Evolutionary conservation across 129 eudicot species (phyloP).

Genomic region (Flaveria bidentis): DNA sequence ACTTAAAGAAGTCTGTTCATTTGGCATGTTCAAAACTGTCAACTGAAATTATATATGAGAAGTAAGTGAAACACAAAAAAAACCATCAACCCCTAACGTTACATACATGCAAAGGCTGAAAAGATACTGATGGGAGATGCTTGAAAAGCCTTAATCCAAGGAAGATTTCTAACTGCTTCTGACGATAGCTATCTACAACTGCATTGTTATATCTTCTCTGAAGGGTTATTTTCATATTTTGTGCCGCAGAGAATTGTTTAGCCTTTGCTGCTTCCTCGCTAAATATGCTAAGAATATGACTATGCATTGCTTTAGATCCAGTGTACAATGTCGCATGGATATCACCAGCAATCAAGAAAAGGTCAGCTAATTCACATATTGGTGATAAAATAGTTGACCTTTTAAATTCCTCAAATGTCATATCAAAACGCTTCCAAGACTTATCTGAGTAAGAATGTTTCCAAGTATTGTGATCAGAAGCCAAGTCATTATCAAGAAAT

Average conservation of each 20-base stretch:
- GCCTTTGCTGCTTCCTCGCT: slow-evolving; percentile 81
- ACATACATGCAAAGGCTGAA: slow-evolving; percentile 75
- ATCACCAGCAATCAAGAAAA: slow-evolving; percentile 84
- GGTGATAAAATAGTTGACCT: slow-evolving; percentile 82
- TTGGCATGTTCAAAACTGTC: slow-evolving; percentile 8
- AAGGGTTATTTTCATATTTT: slow-evolving; percentile 79
- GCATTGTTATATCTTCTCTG: slow-evolving; percentile 96
- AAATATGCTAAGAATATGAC: slow-evolving; percentile 90
- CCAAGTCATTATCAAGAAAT: slow-evolving; percentile 80
- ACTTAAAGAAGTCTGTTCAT: slow-evolving; percentile 16
- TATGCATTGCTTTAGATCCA: slow-evolving; percentile 97
- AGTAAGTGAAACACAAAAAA: not conserved
- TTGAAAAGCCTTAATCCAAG: slow-evolving; percentile 84
- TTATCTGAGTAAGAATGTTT: slow-evolving; percentile 74
- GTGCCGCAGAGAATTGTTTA: slow-evolving; percentile 88
- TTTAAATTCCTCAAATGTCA: slow-evolving; percentile 93
- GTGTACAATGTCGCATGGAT: slow-evolving; percentile 91
- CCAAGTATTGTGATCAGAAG: slow-evolving; percentile 51
- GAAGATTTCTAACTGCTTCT: slow-evolving; percentile 88
- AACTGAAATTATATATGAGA: slow-evolving; percentile 1
- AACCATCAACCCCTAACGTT: slow-evolving; percentile 12
- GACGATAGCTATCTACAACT: slow-evolving; percentile 88
- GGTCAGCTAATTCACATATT: slow-evolving; percentile 66
- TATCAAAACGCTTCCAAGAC: slow-evolving; percentile 93
- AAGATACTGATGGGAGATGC: slow-evolving; percentile 76